Conservation (phyloP, 2,329 filamentous ascomycete genomes). For the Neonectria ditissima region DNA sequence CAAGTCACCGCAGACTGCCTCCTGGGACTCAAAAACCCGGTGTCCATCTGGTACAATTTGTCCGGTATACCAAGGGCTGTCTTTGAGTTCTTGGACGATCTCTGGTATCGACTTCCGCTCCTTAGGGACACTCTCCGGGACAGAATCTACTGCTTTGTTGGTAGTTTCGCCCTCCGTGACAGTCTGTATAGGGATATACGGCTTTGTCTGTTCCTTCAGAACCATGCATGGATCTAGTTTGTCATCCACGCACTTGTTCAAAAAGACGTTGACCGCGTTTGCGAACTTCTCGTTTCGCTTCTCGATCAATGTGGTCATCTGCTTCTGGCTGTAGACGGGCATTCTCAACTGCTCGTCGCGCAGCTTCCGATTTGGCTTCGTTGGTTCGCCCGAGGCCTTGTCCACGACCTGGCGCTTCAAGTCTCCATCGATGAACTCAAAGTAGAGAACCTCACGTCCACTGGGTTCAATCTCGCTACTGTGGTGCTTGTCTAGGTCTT, state of each 20-base stretch:
- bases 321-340: constrained; percentile 92
- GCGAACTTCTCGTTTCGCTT: constrained; percentile 88
- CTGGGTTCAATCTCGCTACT: constrained; percentile 34
- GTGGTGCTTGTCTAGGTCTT: constrained; percentile 52
- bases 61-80: constrained; percentile 86
- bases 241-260: constrained; percentile 77
- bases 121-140: constrained; percentile 80
- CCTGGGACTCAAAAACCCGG: constrained; percentile 88
- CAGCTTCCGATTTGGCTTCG: constrained; percentile 74
- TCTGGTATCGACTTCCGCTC: constrained; percentile 85
- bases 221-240: constrained; percentile 74
- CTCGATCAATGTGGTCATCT: constrained; percentile 89
- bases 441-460: constrained; percentile 79
- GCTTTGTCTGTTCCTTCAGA: constrained; percentile 68
- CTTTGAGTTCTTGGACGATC: constrained; percentile 86
- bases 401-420: constrained; percentile 82
- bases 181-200: constrained; percentile 72
- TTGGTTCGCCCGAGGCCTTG: constrained; percentile 79
- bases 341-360: constrained; percentile 86
- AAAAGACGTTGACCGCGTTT: constrained; percentile 79
- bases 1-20: constrained; percentile 83
- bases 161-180: constrained; percentile 49
- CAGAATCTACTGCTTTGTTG: constrained; percentile 53
- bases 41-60: constrained; percentile 96
- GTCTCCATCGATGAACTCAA: constrained; percentile 94